Conservation (phyloP, 2,329 filamentous ascomycete species). For the Fusarium sp. region DNA sequence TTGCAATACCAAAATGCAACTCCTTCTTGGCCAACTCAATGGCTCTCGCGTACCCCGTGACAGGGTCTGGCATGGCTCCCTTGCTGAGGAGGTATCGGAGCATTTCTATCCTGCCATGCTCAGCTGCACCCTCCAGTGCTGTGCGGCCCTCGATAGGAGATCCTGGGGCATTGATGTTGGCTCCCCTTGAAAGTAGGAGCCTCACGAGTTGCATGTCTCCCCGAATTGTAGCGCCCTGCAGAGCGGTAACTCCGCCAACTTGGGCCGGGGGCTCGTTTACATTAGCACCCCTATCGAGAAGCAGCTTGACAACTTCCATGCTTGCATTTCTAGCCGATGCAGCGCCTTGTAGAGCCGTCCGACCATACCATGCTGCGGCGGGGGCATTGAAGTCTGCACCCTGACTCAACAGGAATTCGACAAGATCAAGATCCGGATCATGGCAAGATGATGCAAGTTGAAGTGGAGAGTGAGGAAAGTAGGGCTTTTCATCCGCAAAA, state of each 20-base stretch:
- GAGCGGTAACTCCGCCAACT: slow-evolving; percentile 1
- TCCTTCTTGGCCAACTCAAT: slow-evolving; percentile 6
- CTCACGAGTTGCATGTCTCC: background rate
- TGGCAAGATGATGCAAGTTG: background rate
- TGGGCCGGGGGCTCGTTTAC: slow-evolving; percentile 1
- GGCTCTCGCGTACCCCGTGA: background rate
- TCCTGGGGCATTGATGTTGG: background rate
- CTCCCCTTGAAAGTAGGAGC: background rate
- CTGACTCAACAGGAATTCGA: background rate
- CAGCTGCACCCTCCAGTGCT: slow-evolving; percentile 13
- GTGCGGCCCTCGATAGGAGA: background rate
- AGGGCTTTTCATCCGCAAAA: background rate
- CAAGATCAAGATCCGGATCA: background rate
- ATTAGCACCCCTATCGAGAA: background rate
- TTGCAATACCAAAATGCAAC: background rate
- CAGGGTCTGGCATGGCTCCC: background rate
- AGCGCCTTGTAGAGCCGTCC: background rate
- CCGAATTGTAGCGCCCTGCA: background rate
- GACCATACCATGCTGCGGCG: background rate
- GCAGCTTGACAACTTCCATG: background rate
- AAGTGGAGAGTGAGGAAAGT: background rate
- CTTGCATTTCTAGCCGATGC: background rate
- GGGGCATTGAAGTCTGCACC: background rate
- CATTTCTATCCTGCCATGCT: slow-evolving; percentile 20
- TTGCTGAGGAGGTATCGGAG: background rate